Evolutionary conservation across 225 moss, liverwort and hornwort species (phyloP), one percentile per base, ranked within the genome.

Genomic region (Pseudisothecium myosuroides): DNA sequence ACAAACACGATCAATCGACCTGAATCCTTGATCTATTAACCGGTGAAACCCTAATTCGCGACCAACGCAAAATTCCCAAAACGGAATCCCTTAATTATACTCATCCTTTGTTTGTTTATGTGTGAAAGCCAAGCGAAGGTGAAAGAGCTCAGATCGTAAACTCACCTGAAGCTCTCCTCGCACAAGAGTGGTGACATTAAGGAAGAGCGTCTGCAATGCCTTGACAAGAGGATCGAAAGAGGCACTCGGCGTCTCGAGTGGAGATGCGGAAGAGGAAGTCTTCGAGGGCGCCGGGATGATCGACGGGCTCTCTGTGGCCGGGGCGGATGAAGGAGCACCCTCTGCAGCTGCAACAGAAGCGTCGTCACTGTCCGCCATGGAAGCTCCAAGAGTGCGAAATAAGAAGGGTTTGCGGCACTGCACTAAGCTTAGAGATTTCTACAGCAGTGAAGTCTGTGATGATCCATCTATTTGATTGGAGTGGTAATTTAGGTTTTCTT

Each of bases 91-190:
- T 67, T 5, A 49, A 49, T 49, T 32, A 19, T 20, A 31, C 80
- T 43, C 5, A 62, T 82, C 81, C 39, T 62, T 34, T 24, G 23
- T 13, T 73, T 26, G 24, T 63, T 32, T 32, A 4, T 18, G 24
- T 20, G 24, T 11, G 50, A 54, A 82, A 49, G 8, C 3, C 60
- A 69, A 72, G 18, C 47, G 18, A 85, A 58, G 45, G 66, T 39
- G 52, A 60, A 22, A 24, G 19, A 45, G 67, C 13, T 49, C 28
- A 74, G 63, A 36, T 55, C 63, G 52, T 12, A 14, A 88, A 60
- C 61, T 34, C 29, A 98, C 96, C 93, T 94, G 93, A 61, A 98
- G 95, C 88, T 98, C 97, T 85, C 95, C 95, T 90, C 92, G 95
- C 61, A 97, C 95, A 71, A 98, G 92, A 50, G 93, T 89, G 76